Base-by-base conservation (phyloP, 2,329 filamentous ascomycete genomes). In the Fusarium keratoplasticum region DNA sequence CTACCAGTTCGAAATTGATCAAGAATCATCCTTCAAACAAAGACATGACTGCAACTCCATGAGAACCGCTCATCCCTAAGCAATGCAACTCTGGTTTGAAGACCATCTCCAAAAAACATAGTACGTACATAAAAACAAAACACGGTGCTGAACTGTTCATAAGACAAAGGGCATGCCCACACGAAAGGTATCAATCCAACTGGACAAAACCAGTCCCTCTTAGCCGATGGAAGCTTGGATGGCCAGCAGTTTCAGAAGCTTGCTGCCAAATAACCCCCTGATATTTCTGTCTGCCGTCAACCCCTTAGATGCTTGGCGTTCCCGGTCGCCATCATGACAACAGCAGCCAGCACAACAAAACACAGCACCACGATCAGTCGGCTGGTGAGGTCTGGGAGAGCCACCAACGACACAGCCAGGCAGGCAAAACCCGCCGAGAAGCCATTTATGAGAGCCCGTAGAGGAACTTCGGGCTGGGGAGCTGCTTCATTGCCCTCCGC, bases 341-440 rank as follows among this genome's bases (percentile, higher is more conserved):
- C 74, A 38, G 44, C 33, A 8, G 69, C 52, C n/a, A 74, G 58
- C 25, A 72, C 69, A 10, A 60, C 65, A 60, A 69, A 72, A 25
- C 61, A 72, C 13, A 64, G 20, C 29, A 74, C 42, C 68, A 74
- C 65, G 33, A 72, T 60, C 14, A 74, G 16, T 22, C 72, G 72
- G 27, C 71, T 72, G 29, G 44, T 57, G 29, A 74, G 44, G 33
- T 74, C 69, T n/a, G 69, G 72, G 11, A 74, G 72, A 20, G 47
- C 42, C 50, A 74, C 64, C 20, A 74, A 18, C 29, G 72, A 40
- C 11, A 72, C 31, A 20, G 72, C 72, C 16, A 74, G 18, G 10
- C 69, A 70, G 14, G 72, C 58, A 14, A 71, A 72, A 4, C 72
- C 69, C 59, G 74, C 65, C 8, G 72, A 74, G 16, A 74, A 70